Conservation (phyloP, 2,329 filamentous ascomycete species). For the Fusarium sp. region DNA sequence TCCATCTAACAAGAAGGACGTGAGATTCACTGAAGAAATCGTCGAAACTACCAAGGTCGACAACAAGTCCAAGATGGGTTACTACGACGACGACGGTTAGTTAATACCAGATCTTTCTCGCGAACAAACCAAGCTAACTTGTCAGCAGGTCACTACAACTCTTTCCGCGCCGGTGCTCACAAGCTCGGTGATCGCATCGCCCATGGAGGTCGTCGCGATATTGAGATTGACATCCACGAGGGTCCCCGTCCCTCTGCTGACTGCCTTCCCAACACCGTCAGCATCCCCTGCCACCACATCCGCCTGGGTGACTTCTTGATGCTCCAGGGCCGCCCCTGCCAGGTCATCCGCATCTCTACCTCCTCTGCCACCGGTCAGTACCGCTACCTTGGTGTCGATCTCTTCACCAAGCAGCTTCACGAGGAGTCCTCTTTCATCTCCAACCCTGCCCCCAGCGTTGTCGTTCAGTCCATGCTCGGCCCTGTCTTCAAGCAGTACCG, state of each 20-base stretch:
- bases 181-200: constrained; percentile 65
- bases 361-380: constrained; percentile 98
- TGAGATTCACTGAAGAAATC: constrained; percentile 71
- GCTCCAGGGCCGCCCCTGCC: constrained; percentile 98
- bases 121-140: constrained; percentile 33
- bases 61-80: constrained; percentile 66
- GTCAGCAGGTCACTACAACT: constrained; percentile 64
- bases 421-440: constrained; percentile 98
- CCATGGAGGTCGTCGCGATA: constrained; percentile 52
- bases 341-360: constrained; percentile 99
- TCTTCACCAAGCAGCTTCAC: constrained; percentile 99
- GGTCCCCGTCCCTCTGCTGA: neutral
- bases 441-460: constrained; percentile 94
- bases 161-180: constrained; percentile 63
- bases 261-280: constrained; percentile 80
- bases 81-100: constrained; percentile 71
- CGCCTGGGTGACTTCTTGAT: constrained; percentile 98
- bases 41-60: constrained; percentile 61
- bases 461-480: constrained; percentile 99
- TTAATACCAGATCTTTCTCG: neutral
- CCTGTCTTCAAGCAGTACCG: constrained; percentile 99
- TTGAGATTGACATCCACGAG: constrained; percentile 55
- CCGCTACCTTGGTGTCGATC: constrained; percentile 98
- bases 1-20: constrained; percentile 62
- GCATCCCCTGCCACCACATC: constrained; percentile 99